Conservation (phyloP, 2,329 filamentous ascomycete genomes). For the Nemania sp. region DNA sequence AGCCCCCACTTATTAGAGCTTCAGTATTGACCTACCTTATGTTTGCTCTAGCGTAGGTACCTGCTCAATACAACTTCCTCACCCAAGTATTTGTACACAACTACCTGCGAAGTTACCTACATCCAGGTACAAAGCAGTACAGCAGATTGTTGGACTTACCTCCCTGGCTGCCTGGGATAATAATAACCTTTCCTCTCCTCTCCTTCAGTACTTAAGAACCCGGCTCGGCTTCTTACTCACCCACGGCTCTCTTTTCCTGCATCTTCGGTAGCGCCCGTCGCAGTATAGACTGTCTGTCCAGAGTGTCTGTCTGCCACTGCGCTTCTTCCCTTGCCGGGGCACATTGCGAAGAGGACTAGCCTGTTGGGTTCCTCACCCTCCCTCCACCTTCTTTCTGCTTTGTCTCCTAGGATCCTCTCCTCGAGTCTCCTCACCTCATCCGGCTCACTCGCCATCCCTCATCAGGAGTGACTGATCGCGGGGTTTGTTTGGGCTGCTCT, state of each 20-base stretch:
- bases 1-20: not conserved
- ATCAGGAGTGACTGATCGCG: conserved; percentile 4
- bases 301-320: not conserved
- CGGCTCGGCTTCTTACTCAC: not conserved
- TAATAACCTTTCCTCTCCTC: conserved; percentile 2
- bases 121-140: not conserved
- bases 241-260: not conserved
- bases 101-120: too few species aligned
- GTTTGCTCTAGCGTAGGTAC: not conserved
- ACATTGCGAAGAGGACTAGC: not conserved
- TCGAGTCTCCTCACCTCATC: conserved; percentile 3
- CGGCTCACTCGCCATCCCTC: not conserved
- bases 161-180: not conserved
- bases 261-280: not conserved
- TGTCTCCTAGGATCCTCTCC: not conserved
- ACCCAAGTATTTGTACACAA: not conserved
- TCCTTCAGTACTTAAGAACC: not conserved
- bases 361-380: not conserved
- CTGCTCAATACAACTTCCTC: too few species aligned
- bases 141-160: too few species aligned
- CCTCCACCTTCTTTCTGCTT: not conserved
- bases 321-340: not conserved
- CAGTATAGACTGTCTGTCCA: not conserved
- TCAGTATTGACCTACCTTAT: not conserved
- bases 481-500: conserved; percentile 23